phyloP scores from a whole-genome alignment of 2,329 filamentous ascomycete genomes.

The Elsinoe batatas region DNA sequence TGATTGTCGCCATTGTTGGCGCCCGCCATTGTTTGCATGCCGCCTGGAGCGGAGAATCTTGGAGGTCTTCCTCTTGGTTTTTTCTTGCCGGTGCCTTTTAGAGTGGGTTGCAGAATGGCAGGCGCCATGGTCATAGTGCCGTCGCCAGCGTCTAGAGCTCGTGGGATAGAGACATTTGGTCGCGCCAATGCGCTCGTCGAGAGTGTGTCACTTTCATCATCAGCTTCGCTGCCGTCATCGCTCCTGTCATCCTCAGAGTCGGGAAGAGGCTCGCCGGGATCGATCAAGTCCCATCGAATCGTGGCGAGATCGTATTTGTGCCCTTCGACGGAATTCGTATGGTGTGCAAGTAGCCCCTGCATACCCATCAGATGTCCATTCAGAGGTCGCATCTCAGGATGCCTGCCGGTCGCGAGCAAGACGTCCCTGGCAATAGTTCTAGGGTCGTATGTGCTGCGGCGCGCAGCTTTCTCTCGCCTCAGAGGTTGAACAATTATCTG shows the following conservation, averaged over 20 bases:
- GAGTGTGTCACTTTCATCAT: slow-evolving; percentile 23
- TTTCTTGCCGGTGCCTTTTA: slow-evolving; percentile 2
- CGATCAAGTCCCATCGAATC: slow-evolving; percentile 52
- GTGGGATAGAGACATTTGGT: not conserved
- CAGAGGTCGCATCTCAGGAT: slow-evolving; percentile 48
- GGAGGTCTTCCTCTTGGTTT: slow-evolving; percentile 28
- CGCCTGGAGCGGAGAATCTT: slow-evolving; percentile 23
- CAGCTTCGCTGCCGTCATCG: slow-evolving; percentile 28
- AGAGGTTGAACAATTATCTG: slow-evolving; percentile 36
- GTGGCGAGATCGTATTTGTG: slow-evolving; percentile 44
- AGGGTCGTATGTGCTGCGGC: slow-evolving; percentile 47
- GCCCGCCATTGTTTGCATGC: slow-evolving; percentile 7
- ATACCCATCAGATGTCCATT: slow-evolving; percentile 46
- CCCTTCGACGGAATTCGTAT: slow-evolving; percentile 31
- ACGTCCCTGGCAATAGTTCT: slow-evolving; percentile 55
- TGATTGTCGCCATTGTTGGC: slow-evolving; percentile 4
- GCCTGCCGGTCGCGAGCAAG: slow-evolving; percentile 50
- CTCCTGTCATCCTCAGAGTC: slow-evolving; percentile 27
- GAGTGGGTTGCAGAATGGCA: not conserved
- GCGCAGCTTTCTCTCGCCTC: slow-evolving; percentile 36
- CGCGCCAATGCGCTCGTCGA: slow-evolving; percentile 10
- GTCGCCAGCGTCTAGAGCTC: not conserved
- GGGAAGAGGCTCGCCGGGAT: slow-evolving; percentile 40
- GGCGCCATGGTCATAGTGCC: not conserved
- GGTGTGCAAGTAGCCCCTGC: slow-evolving; percentile 32